These are phyloP conservation scores for Russula dissimulans DNA, from an alignment of 768 basidiomycete genomes.

Conservation along the genomic window DNA sequence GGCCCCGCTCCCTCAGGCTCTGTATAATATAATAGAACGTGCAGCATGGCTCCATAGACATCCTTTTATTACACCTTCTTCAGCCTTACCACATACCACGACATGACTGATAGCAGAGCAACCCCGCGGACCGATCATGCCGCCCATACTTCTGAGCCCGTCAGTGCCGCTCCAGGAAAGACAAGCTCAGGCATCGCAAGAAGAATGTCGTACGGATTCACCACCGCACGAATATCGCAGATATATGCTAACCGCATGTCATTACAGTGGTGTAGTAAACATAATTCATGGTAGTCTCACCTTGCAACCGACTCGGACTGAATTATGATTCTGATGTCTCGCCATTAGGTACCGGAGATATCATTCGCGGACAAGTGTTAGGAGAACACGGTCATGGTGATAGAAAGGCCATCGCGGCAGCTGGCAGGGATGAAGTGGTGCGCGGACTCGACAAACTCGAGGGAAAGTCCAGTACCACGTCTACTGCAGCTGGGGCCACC, in stretches of 20 bases:
- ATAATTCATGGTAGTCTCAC: neutral
- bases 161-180: too few relatives aligned
- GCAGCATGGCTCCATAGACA: neutral
- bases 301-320: neutral
- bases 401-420: neutral
- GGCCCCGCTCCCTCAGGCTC: neutral
- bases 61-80: neutral
- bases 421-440: neutral
- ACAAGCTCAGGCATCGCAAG: neutral
- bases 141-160: neutral
- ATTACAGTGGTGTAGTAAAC: neutral
- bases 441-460: constrained; percentile 1
- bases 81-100: neutral
- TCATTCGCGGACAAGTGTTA: neutral
- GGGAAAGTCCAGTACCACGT: neutral
- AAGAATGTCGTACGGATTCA: neutral
- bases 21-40: neutral
- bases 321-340: neutral
- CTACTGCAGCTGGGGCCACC: neutral
- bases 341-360: neutral
- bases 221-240: neutral
- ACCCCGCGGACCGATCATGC: neutral
- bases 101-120: neutral
- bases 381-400: neutral
- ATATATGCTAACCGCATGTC: neutral